Evolutionary conservation across 164 flowering plant species (phyloP).

Genomic region (Akebia trifoliata): DNA sequence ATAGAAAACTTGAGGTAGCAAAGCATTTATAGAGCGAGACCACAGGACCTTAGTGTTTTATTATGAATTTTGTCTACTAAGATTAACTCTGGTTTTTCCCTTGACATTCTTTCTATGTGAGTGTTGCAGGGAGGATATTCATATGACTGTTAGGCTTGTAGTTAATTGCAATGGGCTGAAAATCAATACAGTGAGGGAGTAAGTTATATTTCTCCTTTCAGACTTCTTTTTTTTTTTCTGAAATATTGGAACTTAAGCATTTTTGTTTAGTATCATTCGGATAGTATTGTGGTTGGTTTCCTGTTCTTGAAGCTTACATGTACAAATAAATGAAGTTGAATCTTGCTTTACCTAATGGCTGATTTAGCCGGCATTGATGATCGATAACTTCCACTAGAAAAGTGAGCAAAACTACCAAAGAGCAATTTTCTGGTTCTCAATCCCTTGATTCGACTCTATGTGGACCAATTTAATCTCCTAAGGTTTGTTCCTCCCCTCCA

Average conservation of each 20-base stretch:
- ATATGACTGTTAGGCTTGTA: slow-evolving; percentile 93
- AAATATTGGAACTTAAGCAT: background rate
- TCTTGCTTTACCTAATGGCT: too few relatives aligned
- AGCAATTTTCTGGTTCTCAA: too few relatives aligned
- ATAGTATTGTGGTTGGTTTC: background rate
- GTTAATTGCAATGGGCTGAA: slow-evolving; percentile 85
- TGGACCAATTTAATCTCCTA: too few relatives aligned
- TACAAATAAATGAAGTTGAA: background rate
- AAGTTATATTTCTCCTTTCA: slow-evolving; percentile 29
- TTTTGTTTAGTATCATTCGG: background rate
- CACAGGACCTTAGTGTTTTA: background rate
- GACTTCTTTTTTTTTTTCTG: background rate
- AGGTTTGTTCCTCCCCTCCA: too few relatives aligned
- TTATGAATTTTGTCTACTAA: background rate
- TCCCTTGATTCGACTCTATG: too few relatives aligned
- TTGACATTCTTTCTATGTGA: slow-evolving; percentile 8
- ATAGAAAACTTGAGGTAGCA: background rate
- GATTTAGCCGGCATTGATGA: too few relatives aligned
- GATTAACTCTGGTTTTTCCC: slow-evolving; percentile 2
- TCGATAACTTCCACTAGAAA: too few relatives aligned
- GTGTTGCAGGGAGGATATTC: slow-evolving; percentile 79
- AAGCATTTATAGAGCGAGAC: background rate
- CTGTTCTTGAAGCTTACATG: background rate
- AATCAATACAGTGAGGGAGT: slow-evolving; percentile 73
- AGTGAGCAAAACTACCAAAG: too few relatives aligned